Base-by-base conservation (phyloP, 225 moss, liverwort and hornwort genomes). In the Physcomitrium patens region DNA sequence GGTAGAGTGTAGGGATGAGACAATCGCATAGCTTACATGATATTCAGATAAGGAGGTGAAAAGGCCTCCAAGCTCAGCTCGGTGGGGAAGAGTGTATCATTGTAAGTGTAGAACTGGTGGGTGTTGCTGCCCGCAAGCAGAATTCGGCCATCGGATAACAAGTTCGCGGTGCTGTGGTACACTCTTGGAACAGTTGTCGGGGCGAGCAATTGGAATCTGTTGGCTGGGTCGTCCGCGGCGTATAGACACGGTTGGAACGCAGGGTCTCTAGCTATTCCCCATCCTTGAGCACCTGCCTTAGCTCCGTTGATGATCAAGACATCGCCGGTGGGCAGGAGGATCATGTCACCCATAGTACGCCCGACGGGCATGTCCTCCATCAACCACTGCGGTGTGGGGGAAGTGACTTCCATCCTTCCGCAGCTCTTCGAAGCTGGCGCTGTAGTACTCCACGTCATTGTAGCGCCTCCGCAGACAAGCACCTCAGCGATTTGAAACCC, bases 271-370 rank as follows among this genome's bases (percentile, higher is more conserved):
- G 82, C 96, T 55, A 82, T 65, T 3, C 65, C 76, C 78, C 87
- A 96, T 12, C 96, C 96, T 76, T 93, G 92, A 0, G 80, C 50
- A 3, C 96, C 96, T 2, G 37, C 81, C 42, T 43, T 12, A 9
- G 88, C 96, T 26, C 96, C 96, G 44, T 96, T 96, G 79, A 96
- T 88, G 45, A 96, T 85, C 19, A 90, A 67, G 17, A 91, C 88
- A 9, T 87, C 82, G 3, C 81, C 82, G 1, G 83, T 86, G 52
- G 94, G 94, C 53, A 93, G 43, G 10, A 87, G 67, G 27, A 91
- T 13, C 93, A 96, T 96, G 84, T 96, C 96, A 8, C 96, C 94
- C 96, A 96, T 96, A 60, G 44, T 67, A 7, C 96, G 87, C 0
- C 71, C 69, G 3, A 84, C n/a, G 7, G 96, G 96, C 96, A 96